A percentile compares a stretch with the other conserved stretches of the same genome.
phyloP scores from a whole-genome alignment of 768 basidiomycete genomes.

The Basidioascus undulatus region DNA sequence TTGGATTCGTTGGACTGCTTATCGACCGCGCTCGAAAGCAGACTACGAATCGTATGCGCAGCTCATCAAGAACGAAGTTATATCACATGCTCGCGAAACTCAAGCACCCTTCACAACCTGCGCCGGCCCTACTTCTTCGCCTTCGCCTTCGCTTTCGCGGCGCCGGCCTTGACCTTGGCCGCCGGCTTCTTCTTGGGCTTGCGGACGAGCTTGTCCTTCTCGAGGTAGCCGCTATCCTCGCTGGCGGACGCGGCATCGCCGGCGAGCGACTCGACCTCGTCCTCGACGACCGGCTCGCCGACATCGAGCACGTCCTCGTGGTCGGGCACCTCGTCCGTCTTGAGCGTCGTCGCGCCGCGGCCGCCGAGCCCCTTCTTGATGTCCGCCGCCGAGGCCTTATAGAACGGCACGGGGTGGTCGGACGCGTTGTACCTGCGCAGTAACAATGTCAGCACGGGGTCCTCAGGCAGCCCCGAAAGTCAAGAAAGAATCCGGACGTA shows the following conservation, averaged over 20 bases:
- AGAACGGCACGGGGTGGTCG: slow-evolving; percentile 86
- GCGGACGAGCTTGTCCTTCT: slow-evolving; percentile 7
- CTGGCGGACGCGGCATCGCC: slow-evolving; percentile 2
- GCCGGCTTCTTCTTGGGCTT: background rate
- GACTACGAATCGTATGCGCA: too few species aligned
- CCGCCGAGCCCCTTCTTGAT: slow-evolving; percentile 48
- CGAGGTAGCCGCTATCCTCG: background rate
- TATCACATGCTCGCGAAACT: background rate
- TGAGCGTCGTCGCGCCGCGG: too few species aligned
- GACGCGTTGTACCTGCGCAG: slow-evolving; percentile 49
- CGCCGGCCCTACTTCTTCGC: slow-evolving; percentile 2
- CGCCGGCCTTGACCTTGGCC: slow-evolving; percentile 4
- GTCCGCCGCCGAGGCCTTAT: slow-evolving; percentile 43
- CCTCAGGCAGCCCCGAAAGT: background rate
- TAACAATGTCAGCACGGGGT: background rate
- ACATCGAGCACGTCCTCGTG: slow-evolving; percentile 78
- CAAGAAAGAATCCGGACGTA: slow-evolving; percentile 19
- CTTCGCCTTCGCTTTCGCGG: slow-evolving; percentile 1
- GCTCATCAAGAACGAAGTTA: too few species aligned
- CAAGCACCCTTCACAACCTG: background rate
- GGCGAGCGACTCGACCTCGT: slow-evolving; percentile 4
- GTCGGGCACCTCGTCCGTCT: slow-evolving; percentile 66
- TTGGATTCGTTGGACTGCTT: too few species aligned
- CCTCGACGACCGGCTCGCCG: slow-evolving; percentile 13
- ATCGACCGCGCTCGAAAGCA: too few species aligned